These are phyloP conservation scores for Syncephalis fuscata DNA, from an alignment of 371 early-diverging fungal species.

Conservation along the genomic window DNA sequence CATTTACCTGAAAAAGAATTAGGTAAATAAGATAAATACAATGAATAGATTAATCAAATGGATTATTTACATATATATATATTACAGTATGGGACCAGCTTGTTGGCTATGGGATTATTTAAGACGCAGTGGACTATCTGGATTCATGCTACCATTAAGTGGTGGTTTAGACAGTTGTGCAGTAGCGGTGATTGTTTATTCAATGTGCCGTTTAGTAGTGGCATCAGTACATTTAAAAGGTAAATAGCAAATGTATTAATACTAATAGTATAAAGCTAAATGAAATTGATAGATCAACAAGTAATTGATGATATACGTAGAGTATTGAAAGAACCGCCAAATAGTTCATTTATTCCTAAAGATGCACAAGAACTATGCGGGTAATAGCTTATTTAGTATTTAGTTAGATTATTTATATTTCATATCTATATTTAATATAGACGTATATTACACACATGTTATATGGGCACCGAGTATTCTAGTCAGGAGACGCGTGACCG, in stretches of 20 bases:
- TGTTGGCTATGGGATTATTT: constrained; percentile 99
- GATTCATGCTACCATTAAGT: constrained; percentile 90
- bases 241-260: constrained; percentile 8
- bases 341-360: constrained; percentile 46
- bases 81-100: constrained; percentile 70
- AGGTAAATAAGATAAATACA: constrained; percentile 14
- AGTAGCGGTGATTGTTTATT: constrained; percentile 80
- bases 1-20: constrained; percentile 62
- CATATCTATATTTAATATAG: constrained; percentile 8
- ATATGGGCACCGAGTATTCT: constrained; percentile 90
- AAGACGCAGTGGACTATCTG: constrained; percentile 70
- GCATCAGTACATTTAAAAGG: constrained; percentile 43
- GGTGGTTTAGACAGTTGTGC: constrained; percentile 96
- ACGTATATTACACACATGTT: constrained; percentile 84
- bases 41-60: background rate
- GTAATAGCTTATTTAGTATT: constrained; percentile 13
- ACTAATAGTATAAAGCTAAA: background rate
- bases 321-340: constrained; percentile 32
- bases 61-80: constrained; percentile 2
- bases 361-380: constrained; percentile 69
- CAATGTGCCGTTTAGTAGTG: constrained; percentile 86
- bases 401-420: background rate
- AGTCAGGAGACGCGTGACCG: constrained; percentile 67
- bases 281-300: constrained; percentile 21
- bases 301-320: constrained; percentile 61